phyloP scores from a whole-genome alignment of 805 yeast genomes.

The Metschnikowia henanensis region DNA sequence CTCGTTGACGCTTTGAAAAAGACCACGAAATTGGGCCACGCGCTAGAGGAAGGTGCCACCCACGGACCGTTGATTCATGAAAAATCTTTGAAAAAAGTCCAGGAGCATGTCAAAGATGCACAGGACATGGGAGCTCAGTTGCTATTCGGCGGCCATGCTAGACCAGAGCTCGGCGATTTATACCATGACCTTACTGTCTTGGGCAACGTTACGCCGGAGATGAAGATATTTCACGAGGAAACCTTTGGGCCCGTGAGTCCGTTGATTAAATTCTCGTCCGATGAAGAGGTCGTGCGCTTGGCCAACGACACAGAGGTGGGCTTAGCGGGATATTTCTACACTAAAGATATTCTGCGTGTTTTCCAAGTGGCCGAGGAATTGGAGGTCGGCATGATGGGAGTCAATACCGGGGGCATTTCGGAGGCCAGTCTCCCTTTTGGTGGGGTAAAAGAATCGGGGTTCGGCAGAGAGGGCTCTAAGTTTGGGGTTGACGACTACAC shows the following conservation, averaged over 20 bases:
- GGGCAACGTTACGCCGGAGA: constrained; percentile 55
- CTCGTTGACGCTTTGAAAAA: constrained; percentile 14
- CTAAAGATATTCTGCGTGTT: constrained; percentile 53
- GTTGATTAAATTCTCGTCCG: constrained; percentile 60
- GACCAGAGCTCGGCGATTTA: constrained; percentile 56
- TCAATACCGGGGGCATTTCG: constrained; percentile 71
- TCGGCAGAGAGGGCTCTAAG: constrained; percentile 78
- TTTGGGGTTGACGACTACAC: constrained; percentile 76
- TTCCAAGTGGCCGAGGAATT: constrained; percentile 65
- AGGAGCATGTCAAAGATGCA: constrained; percentile 66
- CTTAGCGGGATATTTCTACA: constrained; percentile 73
- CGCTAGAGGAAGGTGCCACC: constrained; percentile 55
- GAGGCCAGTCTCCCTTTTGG: constrained; percentile 74
- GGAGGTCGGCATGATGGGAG: constrained; percentile 81
- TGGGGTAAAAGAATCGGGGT: constrained; percentile 76
- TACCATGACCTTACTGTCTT: constrained; percentile 72
- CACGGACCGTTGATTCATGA: constrained; percentile 77
- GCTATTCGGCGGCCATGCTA: constrained; percentile 57
- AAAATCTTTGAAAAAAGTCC: constrained; percentile 61
- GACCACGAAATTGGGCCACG: constrained; percentile 58
- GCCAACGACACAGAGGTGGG: constrained; percentile 76
- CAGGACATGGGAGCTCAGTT: constrained; percentile 62
- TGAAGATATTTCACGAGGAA: constrained; percentile 65
- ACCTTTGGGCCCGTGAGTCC: constrained; percentile 85
- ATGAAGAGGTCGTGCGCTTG: constrained; percentile 56